phyloP scores from a whole-genome alignment of 495 filamentous ascomycete genomes.

The Lindgomyces ingoldianus region DNA sequence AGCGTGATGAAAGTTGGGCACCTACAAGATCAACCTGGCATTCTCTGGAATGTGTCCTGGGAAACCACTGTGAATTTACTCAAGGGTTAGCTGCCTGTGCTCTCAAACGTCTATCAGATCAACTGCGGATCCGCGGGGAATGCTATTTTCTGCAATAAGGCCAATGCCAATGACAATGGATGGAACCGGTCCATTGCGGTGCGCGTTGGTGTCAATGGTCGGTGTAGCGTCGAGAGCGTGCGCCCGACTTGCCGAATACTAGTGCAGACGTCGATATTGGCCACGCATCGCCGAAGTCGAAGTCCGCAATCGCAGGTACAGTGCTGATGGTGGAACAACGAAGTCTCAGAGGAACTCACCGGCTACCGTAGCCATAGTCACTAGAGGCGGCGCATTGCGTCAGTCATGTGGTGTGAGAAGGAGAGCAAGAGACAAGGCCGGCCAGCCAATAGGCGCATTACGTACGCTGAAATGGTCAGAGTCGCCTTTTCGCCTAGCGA shows the following conservation, averaged over 20 bases:
- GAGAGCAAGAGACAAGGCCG: not conserved
- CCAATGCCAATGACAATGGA: not conserved
- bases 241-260: slow-evolving; percentile 3
- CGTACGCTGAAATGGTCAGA: slow-evolving; percentile 37
- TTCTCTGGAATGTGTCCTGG: slow-evolving; percentile 37
- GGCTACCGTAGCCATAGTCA: slow-evolving; percentile 37
- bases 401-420: not conserved
- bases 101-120: not conserved
- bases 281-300: not conserved
- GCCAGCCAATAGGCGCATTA: slow-evolving; percentile 20
- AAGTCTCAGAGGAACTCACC: slow-evolving; percentile 28
- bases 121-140: not conserved
- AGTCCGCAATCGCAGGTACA: not conserved
- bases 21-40: slow-evolving; percentile 38
- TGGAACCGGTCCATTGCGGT: not conserved
- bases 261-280: slow-evolving; percentile 13
- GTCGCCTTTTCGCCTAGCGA: slow-evolving; percentile 40
- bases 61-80: slow-evolving; percentile 32
- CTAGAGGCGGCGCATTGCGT: slow-evolving; percentile 13
- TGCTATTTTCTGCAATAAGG: not conserved
- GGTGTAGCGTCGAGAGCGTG: not conserved
- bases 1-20: slow-evolving; percentile 24
- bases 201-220: not conserved
- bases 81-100: slow-evolving; percentile 10
- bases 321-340: not conserved